Conservation (phyloP, 495 filamentous ascomycete species). For the Penicillium pulvis region DNA sequence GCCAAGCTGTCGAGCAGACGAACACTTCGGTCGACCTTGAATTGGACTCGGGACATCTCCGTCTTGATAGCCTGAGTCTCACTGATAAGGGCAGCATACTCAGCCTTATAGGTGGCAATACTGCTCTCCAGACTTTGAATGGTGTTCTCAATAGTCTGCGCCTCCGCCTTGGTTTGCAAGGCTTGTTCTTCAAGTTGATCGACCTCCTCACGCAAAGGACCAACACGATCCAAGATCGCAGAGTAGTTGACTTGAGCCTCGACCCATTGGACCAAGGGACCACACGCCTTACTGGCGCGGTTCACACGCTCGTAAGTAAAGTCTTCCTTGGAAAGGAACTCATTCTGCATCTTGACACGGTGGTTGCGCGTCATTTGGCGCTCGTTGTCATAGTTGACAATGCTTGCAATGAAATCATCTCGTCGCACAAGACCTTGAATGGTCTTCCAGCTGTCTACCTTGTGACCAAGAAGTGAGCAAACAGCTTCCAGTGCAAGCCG, state of each 20-base stretch:
- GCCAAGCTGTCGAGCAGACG: slow-evolving; percentile 91
- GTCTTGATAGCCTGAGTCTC: slow-evolving; percentile 96
- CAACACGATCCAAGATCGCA: slow-evolving; percentile 92
- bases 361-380: slow-evolving; percentile 85
- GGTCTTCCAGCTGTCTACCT: slow-evolving; percentile 83
- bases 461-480: slow-evolving; percentile 90
- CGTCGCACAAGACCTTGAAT: slow-evolving; percentile 84
- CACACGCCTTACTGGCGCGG: slow-evolving; percentile 93
- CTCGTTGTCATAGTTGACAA: slow-evolving; percentile 97
- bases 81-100: slow-evolving; percentile 94
- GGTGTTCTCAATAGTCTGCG: slow-evolving; percentile 85
- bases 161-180: slow-evolving; percentile 89
- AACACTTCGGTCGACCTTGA: slow-evolving; percentile 96
- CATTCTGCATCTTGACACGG: slow-evolving; percentile 85
- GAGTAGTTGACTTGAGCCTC: slow-evolving; percentile 97
- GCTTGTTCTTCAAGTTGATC: slow-evolving; percentile 82
- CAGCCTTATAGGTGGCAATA: slow-evolving; percentile 94
- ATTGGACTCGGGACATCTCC: slow-evolving; percentile 94
- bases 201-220: slow-evolving; percentile 90
- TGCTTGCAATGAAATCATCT: slow-evolving; percentile 97
- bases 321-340: slow-evolving; percentile 87
- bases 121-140: slow-evolving; percentile 83
- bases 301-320: slow-evolving; percentile 96
- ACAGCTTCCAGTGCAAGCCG: slow-evolving; percentile 92
- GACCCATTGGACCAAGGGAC: slow-evolving; percentile 96